Evolutionary conservation across 2,329 filamentous ascomycete genomes (phyloP).

Genomic region (Botryotinia narcissicola): DNA sequence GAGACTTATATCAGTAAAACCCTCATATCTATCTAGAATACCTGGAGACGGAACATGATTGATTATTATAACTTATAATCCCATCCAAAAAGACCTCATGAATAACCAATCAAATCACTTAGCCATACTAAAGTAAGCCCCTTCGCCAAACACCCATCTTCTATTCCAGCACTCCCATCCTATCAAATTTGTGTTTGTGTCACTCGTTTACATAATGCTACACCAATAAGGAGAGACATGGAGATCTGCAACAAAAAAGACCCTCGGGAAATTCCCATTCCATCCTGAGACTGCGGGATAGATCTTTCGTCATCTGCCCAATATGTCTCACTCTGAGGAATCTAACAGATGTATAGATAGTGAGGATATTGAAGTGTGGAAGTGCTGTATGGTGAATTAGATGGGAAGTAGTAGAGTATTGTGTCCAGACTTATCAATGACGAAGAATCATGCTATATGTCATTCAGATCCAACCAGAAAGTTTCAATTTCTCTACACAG

Average conservation of each 20-base stretch:
- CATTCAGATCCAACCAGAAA: background rate
- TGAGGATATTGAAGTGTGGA: too few species aligned
- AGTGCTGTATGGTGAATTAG: too few species aligned
- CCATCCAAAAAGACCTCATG: background rate
- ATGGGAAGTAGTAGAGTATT: too few species aligned
- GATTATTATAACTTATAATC: background rate
- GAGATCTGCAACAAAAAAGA: background rate
- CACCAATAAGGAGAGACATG: background rate
- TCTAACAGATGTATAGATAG: too few species aligned
- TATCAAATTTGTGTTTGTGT: background rate
- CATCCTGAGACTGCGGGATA: background rate
- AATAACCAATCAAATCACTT: background rate
- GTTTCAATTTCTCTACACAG: background rate
- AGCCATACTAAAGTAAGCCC: background rate
- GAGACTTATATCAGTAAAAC: conserved; percentile 16
- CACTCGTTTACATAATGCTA: background rate
- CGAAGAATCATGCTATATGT: background rate
- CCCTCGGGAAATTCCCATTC: too few species aligned
- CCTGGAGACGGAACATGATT: conserved; percentile 21
- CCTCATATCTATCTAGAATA: conserved; percentile 16
- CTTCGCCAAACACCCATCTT: conserved; percentile 22
- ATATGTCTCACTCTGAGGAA: too few species aligned
- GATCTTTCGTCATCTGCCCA: accelerated
- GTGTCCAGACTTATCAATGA: too few species aligned
- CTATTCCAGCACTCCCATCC: background rate